A percentile compares a stretch with the other conserved stretches of the same genome.
Conservation (phyloP, 305 asterid genomes). For the Petunia hybrid region DNA sequence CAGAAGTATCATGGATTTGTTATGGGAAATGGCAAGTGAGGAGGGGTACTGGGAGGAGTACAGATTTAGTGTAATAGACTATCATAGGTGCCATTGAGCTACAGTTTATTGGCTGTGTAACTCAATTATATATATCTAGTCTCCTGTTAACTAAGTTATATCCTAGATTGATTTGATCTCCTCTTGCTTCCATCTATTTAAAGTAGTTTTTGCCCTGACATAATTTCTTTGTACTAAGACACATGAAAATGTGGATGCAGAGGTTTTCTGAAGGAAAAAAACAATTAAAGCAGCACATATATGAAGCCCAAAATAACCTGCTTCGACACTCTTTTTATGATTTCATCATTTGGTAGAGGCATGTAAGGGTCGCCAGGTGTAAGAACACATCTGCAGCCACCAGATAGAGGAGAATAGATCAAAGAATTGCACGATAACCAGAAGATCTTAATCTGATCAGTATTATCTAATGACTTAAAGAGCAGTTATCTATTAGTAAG, state of each 20-base stretch:
- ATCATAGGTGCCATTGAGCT: neutral
- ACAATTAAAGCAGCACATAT: neutral
- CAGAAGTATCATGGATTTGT: neutral
- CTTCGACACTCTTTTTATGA: constrained; percentile 81
- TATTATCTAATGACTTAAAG: neutral
- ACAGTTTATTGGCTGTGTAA: neutral
- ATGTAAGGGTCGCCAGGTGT: constrained; percentile 99
- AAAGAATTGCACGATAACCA: constrained; percentile 35
- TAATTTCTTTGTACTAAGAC: neutral
- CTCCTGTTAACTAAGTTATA: neutral
- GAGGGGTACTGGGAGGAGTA: neutral
- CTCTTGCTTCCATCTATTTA: neutral
- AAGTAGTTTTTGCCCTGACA: constrained; percentile 15
- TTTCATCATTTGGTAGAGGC: constrained; percentile 90
- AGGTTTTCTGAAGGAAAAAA: neutral
- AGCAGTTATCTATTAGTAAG: constrained; percentile 4
- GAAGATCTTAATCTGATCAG: neutral
- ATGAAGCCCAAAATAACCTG: constrained; percentile 58
- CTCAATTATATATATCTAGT: neutral
- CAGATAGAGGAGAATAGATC: constrained; percentile 38
- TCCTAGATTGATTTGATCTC: neutral
- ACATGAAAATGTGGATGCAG: neutral
- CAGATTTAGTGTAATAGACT: neutral
- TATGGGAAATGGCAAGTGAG: neutral
- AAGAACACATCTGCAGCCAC: constrained; percentile 79